These are phyloP conservation scores for Salix suchowensis DNA, from an alignment of 345 rosid genomes.

Conservation along the genomic window DNA sequence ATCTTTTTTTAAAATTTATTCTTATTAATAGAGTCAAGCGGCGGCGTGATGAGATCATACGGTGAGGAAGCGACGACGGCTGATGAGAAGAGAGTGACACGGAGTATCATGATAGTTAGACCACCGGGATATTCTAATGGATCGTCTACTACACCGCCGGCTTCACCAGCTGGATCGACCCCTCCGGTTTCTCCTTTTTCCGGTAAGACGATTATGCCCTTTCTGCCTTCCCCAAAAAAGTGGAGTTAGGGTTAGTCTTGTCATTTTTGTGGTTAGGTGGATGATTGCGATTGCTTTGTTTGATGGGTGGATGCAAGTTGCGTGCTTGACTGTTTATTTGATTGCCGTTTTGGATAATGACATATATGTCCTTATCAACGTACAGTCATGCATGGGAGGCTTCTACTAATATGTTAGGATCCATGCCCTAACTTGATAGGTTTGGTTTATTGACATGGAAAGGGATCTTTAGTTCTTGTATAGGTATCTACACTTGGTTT, in stretches of 20 bases:
- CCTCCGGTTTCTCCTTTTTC: slow-evolving; percentile 83
- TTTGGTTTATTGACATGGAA: not conserved
- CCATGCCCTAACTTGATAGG: not conserved
- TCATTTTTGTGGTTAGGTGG: slow-evolving; percentile 1
- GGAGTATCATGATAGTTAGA: slow-evolving; percentile 80
- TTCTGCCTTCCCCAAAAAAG: not conserved
- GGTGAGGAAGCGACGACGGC: slow-evolving; percentile 37
- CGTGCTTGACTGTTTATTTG: not conserved
- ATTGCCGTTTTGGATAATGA: not conserved
- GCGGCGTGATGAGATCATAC: slow-evolving; percentile 46
- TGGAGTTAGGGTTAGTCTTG: slow-evolving; percentile 35
- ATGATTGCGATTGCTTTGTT: not conserved
- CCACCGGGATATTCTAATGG: slow-evolving; percentile 64
- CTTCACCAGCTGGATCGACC: slow-evolving; percentile 83
- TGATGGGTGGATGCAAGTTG: not conserved
- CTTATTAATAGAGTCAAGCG: slow-evolving; percentile 43
- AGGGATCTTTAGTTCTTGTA: not conserved
- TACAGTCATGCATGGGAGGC: not conserved
- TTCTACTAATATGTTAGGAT: not conserved
- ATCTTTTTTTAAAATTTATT: not conserved
- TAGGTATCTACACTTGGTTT: not conserved
- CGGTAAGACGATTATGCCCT: slow-evolving; percentile 40
- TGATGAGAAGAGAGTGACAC: slow-evolving; percentile 58
- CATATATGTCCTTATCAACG: not conserved
- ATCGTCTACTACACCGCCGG: slow-evolving; percentile 48